Percentiles rank a stretch among this genome's conserved stretches.
These are phyloP conservation scores for Penicillium corylophilum DNA, from an alignment of 2,329 filamentous ascomycete genomes.

Conservation along the genomic window DNA sequence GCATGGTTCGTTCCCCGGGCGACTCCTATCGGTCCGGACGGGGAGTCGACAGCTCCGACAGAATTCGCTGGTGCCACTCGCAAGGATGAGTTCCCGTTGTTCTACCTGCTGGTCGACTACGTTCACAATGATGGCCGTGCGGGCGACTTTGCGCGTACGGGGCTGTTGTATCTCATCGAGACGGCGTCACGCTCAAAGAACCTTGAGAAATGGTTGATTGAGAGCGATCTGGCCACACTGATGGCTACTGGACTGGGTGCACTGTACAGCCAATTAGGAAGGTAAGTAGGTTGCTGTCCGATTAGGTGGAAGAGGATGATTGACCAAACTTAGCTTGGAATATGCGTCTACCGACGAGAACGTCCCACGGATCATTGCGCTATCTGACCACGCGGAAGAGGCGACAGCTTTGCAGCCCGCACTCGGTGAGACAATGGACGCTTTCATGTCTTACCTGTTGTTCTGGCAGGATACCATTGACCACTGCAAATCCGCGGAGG, in stretches of 20 bases:
- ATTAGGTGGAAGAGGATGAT: constrained; percentile 53
- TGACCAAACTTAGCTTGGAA: constrained; percentile 65
- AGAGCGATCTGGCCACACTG: constrained; percentile 90
- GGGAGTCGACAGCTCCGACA: constrained; percentile 48
- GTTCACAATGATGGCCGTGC: constrained; percentile 94
- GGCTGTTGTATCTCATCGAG: constrained; percentile 92
- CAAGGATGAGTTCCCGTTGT: constrained; percentile 90
- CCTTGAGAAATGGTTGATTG: constrained; percentile 93
- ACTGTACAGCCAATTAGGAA: constrained; percentile 67
- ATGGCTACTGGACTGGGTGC: constrained; percentile 95
- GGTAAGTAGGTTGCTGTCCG: constrained; percentile 47
- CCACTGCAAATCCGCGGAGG: constrained; percentile 87
- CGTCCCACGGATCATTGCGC: constrained; percentile 76
- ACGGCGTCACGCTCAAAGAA: constrained; percentile 78
- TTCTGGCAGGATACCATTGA: constrained; percentile 99
- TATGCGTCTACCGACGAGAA: constrained; percentile 69
- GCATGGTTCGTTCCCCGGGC: constrained; percentile 79
- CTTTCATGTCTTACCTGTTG: constrained; percentile 88
- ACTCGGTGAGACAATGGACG: constrained; percentile 83
- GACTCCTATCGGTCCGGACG: constrained; percentile 36
- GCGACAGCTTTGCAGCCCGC: constrained; percentile 74
- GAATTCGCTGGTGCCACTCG: constrained; percentile 82
- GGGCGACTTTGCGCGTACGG: constrained; percentile 93
- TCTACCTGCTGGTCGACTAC: constrained; percentile 93
- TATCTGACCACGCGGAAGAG: constrained; percentile 82